Conservation (phyloP, 2,329 filamentous ascomycete genomes). For the Davidsoniella virescens region DNA sequence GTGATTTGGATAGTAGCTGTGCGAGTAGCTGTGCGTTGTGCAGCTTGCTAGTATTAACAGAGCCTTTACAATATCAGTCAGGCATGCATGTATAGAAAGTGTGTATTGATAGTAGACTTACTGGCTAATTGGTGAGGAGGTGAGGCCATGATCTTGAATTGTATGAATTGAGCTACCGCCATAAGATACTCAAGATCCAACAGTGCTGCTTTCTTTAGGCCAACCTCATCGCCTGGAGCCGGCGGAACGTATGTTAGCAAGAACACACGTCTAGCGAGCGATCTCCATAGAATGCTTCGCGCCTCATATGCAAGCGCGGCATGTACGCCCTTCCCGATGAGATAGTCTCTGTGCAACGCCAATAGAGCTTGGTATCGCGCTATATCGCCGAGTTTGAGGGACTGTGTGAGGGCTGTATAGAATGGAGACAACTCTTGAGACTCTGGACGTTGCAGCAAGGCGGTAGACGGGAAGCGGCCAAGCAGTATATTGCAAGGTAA, state of each 20-base stretch:
- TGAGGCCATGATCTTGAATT: constrained; percentile 41
- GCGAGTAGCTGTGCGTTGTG: constrained; percentile 10
- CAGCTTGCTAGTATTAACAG: constrained; percentile 5
- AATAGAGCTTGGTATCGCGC: constrained; percentile 56
- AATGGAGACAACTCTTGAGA: constrained; percentile 44
- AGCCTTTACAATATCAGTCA: constrained; percentile 6
- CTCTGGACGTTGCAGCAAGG: constrained; percentile 54
- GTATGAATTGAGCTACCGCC: constrained; percentile 45
- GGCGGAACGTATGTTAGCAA: constrained; percentile 61
- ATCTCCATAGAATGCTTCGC: constrained; percentile 71
- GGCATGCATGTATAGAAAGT: not conserved
- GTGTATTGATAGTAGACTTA: not conserved
- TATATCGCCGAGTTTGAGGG: constrained; percentile 61
- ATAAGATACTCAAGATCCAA: constrained; percentile 57
- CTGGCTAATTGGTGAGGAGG: constrained; percentile 10
- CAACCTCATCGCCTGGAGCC: constrained; percentile 29
- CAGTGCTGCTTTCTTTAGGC: constrained; percentile 50
- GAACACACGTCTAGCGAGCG: constrained; percentile 62
- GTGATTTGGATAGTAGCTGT: not conserved
- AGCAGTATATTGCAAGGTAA: constrained; percentile 70
- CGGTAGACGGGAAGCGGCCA: constrained; percentile 59
- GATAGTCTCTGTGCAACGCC: constrained; percentile 49
- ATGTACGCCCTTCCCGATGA: constrained; percentile 59
- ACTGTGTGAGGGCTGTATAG: constrained; percentile 57
- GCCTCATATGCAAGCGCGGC: constrained; percentile 61